Conservation (phyloP, 192 early-diverging fungal genomes). For the Umbelopsis sp. region DNA sequence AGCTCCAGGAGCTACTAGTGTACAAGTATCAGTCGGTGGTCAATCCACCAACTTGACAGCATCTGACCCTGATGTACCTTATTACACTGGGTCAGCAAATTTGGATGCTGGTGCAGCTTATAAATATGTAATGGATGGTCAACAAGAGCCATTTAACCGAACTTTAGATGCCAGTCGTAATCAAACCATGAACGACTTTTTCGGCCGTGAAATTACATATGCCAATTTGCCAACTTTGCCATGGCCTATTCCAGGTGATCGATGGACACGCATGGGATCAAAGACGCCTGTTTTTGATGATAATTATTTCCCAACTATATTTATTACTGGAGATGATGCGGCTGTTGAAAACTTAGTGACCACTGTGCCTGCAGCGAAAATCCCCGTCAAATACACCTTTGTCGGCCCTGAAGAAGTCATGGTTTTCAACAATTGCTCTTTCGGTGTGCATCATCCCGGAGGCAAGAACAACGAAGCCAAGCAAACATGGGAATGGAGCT, state of each 20-base stretch:
- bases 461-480: constrained; percentile 56
- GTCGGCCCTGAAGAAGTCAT: constrained; percentile 41
- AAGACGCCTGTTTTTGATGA: constrained; percentile 38
- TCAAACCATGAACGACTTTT: constrained; percentile 46
- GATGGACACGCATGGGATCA: constrained; percentile 44
- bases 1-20: constrained; percentile 42
- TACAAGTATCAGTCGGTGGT: constrained; percentile 44
- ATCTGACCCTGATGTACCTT: constrained; percentile 39
- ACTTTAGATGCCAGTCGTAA: constrained; percentile 25
- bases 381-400: constrained; percentile 38
- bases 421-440: constrained; percentile 36
- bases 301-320: constrained; percentile 51
- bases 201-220: constrained; percentile 47
- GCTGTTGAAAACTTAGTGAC: constrained; percentile 31
- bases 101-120: constrained; percentile 37
- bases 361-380: constrained; percentile 20
- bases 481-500: constrained; percentile 49
- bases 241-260: constrained; percentile 34
- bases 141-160: constrained; percentile 46
- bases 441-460: constrained; percentile 51
- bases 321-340: constrained; percentile 34
- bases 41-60: constrained; percentile 33
- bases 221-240: constrained; percentile 49
- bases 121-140: constrained; percentile 45
- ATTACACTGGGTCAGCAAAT: constrained; percentile 44